These are phyloP conservation scores for Cubamyces lactineus DNA, from an alignment of 768 basidiomycete genomes.

Conservation along the genomic window DNA sequence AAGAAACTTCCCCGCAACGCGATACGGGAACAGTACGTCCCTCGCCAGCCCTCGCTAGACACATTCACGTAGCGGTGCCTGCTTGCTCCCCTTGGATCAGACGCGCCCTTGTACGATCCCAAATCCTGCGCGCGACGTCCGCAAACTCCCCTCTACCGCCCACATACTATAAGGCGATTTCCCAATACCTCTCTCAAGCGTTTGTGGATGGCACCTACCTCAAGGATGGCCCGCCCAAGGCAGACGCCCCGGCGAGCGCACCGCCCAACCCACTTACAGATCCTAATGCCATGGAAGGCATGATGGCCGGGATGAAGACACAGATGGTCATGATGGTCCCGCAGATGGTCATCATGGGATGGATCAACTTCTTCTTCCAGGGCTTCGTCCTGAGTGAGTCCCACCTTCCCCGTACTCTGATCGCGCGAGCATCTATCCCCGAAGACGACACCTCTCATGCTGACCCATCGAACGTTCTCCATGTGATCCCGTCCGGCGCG, in stretches of 20 bases:
- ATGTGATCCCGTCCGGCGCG: slow-evolving; percentile 8
- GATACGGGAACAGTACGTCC: slow-evolving; percentile 89
- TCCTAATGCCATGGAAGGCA: slow-evolving; percentile 92
- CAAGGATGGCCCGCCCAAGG: slow-evolving; percentile 78
- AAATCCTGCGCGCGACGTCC: slow-evolving; percentile 82
- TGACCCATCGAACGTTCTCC: neutral
- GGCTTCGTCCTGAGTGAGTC: slow-evolving; percentile 95
- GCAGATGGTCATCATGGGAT: slow-evolving; percentile 99
- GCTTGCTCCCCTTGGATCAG: slow-evolving; percentile 39
- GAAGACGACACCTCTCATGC: neutral
- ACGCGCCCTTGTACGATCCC: slow-evolving; percentile 79
- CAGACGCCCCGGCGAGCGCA: slow-evolving; percentile 51
- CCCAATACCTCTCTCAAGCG: slow-evolving; percentile 70
- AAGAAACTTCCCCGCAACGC: slow-evolving; percentile 78
- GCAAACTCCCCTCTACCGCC: slow-evolving; percentile 82
- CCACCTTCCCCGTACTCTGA: slow-evolving; percentile 12
- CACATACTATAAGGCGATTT: slow-evolving; percentile 72
- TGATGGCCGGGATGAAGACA: slow-evolving; percentile 99
- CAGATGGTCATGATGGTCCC: slow-evolving; percentile 99
- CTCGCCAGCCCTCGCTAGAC: slow-evolving; percentile 2
- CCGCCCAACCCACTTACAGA: slow-evolving; percentile 87
- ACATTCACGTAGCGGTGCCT: slow-evolving; percentile 10
- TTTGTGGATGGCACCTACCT: slow-evolving; percentile 81
- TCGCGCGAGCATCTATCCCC: slow-evolving; percentile 5
- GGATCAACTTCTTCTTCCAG: slow-evolving; percentile 99